These are phyloP conservation scores for Tolypocladium ovalisporum DNA, from an alignment of 2,329 filamentous ascomycete genomes.

Conservation along the genomic window DNA sequence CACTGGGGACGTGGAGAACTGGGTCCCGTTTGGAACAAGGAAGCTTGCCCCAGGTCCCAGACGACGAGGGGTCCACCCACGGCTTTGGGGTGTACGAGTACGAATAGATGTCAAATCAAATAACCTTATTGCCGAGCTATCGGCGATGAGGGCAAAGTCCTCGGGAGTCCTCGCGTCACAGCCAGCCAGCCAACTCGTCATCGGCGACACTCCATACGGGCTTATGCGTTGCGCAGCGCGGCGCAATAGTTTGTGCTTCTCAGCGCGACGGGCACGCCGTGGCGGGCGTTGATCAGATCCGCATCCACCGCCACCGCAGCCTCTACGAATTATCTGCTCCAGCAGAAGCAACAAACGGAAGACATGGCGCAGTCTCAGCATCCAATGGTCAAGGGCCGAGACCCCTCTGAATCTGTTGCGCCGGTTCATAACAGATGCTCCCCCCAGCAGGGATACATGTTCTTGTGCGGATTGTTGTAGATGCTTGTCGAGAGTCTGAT, in stretches of 20 bases:
- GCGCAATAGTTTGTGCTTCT: neutral
- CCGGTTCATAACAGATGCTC: neutral
- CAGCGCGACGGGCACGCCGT: neutral
- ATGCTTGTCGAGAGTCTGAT: neutral
- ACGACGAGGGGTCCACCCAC: neutral
- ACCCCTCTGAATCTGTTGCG: neutral
- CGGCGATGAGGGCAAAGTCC: neutral
- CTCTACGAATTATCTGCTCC: neutral
- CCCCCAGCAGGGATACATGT: no score
- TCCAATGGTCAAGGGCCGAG: neutral
- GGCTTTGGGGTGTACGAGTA: neutral
- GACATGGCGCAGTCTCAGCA: neutral
- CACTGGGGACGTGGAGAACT: neutral
- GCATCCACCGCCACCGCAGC: neutral
- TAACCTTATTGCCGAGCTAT: neutral
- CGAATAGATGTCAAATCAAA: neutral
- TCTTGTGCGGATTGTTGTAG: no score
- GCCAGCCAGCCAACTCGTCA: neutral
- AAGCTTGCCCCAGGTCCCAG: neutral
- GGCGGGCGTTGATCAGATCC: neutral
- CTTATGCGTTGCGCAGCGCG: neutral
- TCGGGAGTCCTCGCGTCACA: no score
- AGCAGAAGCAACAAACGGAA: neutral
- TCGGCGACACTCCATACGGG: neutral
- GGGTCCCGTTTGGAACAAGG: neutral